phyloP scores from a whole-genome alignment of 2,329 filamentous ascomycete genomes.

The Talaromyces sp. region DNA sequence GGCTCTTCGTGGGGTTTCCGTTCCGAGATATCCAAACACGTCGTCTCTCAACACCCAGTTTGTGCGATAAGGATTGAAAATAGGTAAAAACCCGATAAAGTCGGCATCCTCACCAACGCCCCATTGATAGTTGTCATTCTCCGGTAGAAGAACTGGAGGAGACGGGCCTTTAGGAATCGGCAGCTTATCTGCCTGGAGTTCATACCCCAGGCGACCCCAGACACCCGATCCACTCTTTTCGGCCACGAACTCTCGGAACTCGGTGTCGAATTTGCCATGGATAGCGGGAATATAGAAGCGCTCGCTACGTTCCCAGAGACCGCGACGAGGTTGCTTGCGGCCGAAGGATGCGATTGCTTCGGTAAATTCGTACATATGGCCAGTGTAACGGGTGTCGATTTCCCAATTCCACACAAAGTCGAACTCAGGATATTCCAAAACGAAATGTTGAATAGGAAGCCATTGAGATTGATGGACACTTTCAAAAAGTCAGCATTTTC shows the following conservation, averaged over 20 bases:
- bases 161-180: slow-evolving; percentile 56
- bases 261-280: slow-evolving; percentile 45
- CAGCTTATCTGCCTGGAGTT: slow-evolving; percentile 38
- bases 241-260: slow-evolving; percentile 9
- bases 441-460: slow-evolving; percentile 57
- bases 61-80: slow-evolving; percentile 84
- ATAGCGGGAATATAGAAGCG: slow-evolving; percentile 52
- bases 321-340: slow-evolving; percentile 51
- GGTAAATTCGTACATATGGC: slow-evolving; percentile 66
- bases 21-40: slow-evolving; percentile 27
- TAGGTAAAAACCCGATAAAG: slow-evolving; percentile 81
- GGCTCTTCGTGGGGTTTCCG: slow-evolving; percentile 62
- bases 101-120: slow-evolving; percentile 84
- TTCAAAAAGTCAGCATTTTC: neutral
- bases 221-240: slow-evolving; percentile 48
- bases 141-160: slow-evolving; percentile 55
- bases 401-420: slow-evolving; percentile 67
- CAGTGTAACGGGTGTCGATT: slow-evolving; percentile 62
- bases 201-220: slow-evolving; percentile 61
- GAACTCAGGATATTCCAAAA: slow-evolving; percentile 59
- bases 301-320: slow-evolving; percentile 55
- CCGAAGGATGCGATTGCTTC: slow-evolving; percentile 56
- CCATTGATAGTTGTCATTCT: slow-evolving; percentile 67
- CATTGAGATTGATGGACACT: slow-evolving; percentile 17
- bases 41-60: slow-evolving; percentile 68